phyloP scores from a whole-genome alignment of 768 basidiomycete genomes.

The Lentinula lateritia region DNA sequence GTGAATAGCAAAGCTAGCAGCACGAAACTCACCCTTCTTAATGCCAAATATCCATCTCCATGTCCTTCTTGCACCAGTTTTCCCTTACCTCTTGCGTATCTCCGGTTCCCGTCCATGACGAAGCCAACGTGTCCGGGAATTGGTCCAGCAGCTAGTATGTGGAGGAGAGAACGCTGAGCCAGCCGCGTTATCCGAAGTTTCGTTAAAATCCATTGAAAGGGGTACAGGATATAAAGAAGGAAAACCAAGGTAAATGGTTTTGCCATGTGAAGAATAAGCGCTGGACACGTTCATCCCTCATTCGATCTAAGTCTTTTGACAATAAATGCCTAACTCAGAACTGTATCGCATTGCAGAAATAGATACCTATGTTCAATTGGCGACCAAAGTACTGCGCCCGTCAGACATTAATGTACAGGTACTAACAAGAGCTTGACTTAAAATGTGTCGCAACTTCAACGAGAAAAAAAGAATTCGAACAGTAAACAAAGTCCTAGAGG shows the following conservation, averaged over 20 bases:
- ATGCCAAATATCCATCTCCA: slow-evolving; percentile 72
- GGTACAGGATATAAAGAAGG: background rate
- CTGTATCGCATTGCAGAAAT: background rate
- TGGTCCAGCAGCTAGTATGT: slow-evolving; percentile 74
- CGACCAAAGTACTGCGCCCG: background rate
- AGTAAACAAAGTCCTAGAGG: no score
- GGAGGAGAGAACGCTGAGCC: slow-evolving; percentile 47
- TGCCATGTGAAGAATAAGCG: no score
- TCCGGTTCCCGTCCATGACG: slow-evolving; percentile 95
- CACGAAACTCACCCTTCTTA: slow-evolving; percentile 59
- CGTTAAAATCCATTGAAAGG: background rate
- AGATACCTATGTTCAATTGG: background rate
- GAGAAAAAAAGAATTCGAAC: no score
- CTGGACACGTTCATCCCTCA: no score
- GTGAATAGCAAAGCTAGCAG: background rate
- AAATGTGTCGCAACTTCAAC: background rate
- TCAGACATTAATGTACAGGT: background rate
- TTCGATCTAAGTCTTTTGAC: no score
- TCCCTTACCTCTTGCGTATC: slow-evolving; percentile 72
- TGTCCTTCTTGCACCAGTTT: slow-evolving; percentile 77
- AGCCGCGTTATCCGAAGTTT: background rate
- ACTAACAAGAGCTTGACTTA: no score
- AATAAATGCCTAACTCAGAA: no score
- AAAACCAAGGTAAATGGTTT: no score
- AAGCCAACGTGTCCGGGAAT: slow-evolving; percentile 89